These are phyloP conservation scores for Ligustrum vulgare DNA, from an alignment of 257 asterid species.

Conservation along the genomic window DNA sequence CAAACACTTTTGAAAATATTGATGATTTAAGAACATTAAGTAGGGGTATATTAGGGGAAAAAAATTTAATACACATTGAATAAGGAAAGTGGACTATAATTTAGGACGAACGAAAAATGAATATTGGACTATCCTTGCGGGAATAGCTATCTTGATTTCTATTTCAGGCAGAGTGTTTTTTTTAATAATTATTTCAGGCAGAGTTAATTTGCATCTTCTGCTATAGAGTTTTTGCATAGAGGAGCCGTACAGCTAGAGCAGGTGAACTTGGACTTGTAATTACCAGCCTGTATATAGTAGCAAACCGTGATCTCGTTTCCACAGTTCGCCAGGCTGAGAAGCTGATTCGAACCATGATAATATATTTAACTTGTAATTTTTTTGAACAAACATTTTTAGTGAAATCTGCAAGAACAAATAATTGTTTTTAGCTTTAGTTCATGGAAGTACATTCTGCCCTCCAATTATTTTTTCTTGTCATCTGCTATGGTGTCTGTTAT, in stretches of 20 bases:
- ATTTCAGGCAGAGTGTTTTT: no score
- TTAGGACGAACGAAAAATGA: no score
- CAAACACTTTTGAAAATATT: no score
- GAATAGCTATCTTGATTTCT: no score
- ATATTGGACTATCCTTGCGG: no score
- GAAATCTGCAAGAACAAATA: neutral
- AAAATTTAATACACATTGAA: no score
- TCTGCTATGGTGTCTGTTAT: neutral
- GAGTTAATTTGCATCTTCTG: constrained; percentile 91
- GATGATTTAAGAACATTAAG: no score
- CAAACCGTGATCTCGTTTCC: constrained; percentile 73
- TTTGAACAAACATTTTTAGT: neutral
- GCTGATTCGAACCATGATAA: constrained; percentile 76
- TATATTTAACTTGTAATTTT: neutral
- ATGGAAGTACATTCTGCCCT: neutral
- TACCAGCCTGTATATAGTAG: constrained; percentile 66
- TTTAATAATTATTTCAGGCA: constrained; percentile 72
- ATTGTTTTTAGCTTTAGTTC: neutral
- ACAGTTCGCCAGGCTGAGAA: constrained; percentile 86
- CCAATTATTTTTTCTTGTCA: neutral
- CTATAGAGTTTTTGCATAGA: constrained; percentile 94
- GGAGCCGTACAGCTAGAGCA: constrained; percentile 98
- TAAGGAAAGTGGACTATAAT: no score
- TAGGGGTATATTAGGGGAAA: no score
- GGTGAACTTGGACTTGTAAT: constrained; percentile 79